Base-by-base conservation (phyloP, 2,329 filamentous ascomycete species). In the Aurifilum marmelostoma region DNA sequence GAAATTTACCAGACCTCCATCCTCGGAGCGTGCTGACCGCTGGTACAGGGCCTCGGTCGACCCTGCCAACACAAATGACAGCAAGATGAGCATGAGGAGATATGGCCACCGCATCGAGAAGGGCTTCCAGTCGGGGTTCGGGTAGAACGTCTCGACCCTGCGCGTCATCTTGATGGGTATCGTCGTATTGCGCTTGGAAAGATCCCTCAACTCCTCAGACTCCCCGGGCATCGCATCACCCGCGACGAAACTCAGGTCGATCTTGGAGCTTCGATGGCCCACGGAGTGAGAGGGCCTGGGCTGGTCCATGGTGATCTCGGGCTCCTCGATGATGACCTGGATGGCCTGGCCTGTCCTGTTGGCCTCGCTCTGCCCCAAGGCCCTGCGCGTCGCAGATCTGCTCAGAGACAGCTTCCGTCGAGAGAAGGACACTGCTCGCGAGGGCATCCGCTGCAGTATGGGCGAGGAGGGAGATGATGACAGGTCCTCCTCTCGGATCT, bases 61-160 rank as follows among this genome's bases (percentile, higher is more conserved):
- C 29, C 80, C 81, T 9, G 83, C 87, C 34, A 91, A 78, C 0
- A 75, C 77, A 7, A 87, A 69, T 0, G 89, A 89, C 12, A 90
- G 70, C 1, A 86, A 14, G 32, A 90, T 81, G 24, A 91, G 79
- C 47, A 81, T 75, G 1, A 79, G 74, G 2, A 91, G 80, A 73
- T 89, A 91, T 0, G 87, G 87, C 82, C 85, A 87, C 39, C 86
- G 82, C 87, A 91, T 91, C 0, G 85, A 84, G 70, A 89, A 85
- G 0, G 89, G 89, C 75, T 88, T 89, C 89, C 89, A 91, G 76
- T 91, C 86, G 2, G 88, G 86, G 69, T 87, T 85, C 0, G 88
- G 88, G 71, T 88, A 89, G 72, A 88, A 89, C 0, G 88, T 77
- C 67, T 87, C 80, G 0, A 81, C 81, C 65, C 79, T 80, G 67